phyloP scores from a whole-genome alignment of 139 green algal genomes.

The Coelastrella sp. region DNA sequence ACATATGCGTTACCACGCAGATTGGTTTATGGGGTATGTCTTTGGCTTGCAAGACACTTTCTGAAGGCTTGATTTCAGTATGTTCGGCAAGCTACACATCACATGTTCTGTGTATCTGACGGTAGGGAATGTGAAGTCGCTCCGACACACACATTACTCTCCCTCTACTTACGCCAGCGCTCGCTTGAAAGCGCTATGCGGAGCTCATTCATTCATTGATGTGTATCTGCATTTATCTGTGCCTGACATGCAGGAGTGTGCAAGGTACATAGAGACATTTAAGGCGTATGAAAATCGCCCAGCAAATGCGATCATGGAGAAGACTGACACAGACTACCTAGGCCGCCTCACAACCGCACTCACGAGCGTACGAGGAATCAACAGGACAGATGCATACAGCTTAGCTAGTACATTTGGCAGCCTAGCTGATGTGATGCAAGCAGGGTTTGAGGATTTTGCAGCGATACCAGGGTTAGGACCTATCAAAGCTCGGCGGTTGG shows the following conservation, averaged over 20 bases:
- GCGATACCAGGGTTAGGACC: constrained; percentile 89
- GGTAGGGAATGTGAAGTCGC: no score
- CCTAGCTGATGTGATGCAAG: constrained; percentile 20
- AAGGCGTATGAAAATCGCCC: constrained; percentile 95
- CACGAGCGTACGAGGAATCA: constrained; percentile 82
- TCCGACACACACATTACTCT: no score
- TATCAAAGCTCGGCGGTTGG: constrained; percentile 77
- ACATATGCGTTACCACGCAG: no score
- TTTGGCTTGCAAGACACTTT: no score
- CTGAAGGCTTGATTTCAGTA: no score
- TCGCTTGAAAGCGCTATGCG: background rate
- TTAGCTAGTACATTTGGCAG: constrained; percentile 9
- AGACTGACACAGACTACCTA: constrained; percentile 79
- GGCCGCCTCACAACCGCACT: constrained; percentile 77
- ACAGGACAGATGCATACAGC: constrained; percentile 55
- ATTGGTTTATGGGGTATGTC: no score
- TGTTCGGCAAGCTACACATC: no score
- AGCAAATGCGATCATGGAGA: constrained; percentile 77
- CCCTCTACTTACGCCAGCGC: no score
- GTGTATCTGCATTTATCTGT: background rate
- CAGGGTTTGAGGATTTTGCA: constrained; percentile 71
- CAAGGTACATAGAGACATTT: constrained; percentile 93
- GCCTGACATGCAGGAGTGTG: constrained; percentile 80
- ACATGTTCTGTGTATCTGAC: no score
- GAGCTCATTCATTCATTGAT: background rate